Percentiles rank a stretch among this genome's conserved stretches.
These are phyloP conservation scores for Spencermartinsiella europaea DNA, from an alignment of 805 yeast genomes.

Conservation along the genomic window DNA sequence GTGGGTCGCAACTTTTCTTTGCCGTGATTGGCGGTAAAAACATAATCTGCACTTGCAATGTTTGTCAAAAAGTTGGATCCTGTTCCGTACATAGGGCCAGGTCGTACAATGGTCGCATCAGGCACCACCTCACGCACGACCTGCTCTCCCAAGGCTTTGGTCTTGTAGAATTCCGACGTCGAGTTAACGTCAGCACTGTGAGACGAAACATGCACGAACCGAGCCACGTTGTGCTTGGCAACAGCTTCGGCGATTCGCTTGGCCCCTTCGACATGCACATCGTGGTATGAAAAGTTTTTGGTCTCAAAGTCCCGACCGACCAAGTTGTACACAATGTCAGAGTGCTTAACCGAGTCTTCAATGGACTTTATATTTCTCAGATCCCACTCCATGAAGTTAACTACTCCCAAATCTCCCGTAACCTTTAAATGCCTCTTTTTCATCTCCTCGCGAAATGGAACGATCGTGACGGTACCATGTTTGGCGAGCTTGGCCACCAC, in stretches of 20 bases:
- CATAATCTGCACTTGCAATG: conserved; percentile 49
- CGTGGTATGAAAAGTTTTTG: conserved; percentile 77
- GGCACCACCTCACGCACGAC: conserved; percentile 64
- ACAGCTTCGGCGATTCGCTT: conserved; percentile 71
- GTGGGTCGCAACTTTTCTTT: conserved; percentile 62
- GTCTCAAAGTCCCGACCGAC: conserved; percentile 72
- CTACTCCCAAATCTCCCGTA: conserved; percentile 83
- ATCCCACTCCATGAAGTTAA: conserved; percentile 77
- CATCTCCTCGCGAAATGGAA: conserved; percentile 78
- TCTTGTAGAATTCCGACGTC: conserved; percentile 64
- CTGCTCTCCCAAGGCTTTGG: conserved; percentile 75
- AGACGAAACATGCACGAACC: conserved; percentile 73
- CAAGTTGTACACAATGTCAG: conserved; percentile 78
- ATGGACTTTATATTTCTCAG: conserved; percentile 70
- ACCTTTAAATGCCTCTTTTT: conserved; percentile 74
- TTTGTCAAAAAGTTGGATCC: conserved; percentile 65
- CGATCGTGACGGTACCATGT: conserved; percentile 72
- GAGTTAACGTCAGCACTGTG: conserved; percentile 69
- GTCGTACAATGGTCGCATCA: conserved; percentile 78
- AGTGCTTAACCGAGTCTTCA: conserved; percentile 69
- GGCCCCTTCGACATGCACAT: conserved; percentile 74
- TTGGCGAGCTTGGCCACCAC: conserved; percentile 67
- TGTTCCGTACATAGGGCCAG: conserved; percentile 72
- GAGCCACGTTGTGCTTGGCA: conserved; percentile 63
- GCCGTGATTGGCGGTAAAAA: conserved; percentile 63